Base-by-base conservation (phyloP, 2,329 filamentous ascomycete genomes). In the Alternaria incomplexa region DNA sequence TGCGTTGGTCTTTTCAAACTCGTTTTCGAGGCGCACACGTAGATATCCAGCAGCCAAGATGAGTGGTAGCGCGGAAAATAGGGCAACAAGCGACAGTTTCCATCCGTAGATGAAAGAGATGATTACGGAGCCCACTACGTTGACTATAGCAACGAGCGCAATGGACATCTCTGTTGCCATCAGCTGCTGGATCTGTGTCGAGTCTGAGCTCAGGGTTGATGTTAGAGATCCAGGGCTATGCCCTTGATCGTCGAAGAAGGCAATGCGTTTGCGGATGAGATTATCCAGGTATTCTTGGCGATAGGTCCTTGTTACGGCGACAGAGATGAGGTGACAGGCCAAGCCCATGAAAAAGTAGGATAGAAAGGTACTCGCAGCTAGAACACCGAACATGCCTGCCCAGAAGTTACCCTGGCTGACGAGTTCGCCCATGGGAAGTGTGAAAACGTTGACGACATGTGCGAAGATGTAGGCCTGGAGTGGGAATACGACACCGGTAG, bases 101-200 rank as follows among this genome's bases (percentile, higher is more conserved):
- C 92, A 94, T 2, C 90, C 90, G 74, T 90, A 93, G 5, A 85
- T 82, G 70, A 92, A 93, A 1, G 90, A 85, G 55, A 94, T 90
- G 46, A 85, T 81, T 13, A 92, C 79, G 8, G 87, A 88, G 0
- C 90, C 91, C 9, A 88, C 70, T 4, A 94, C 79, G 52, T 87
- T 90, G 73, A 92, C 90, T 22, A 90, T 73, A 9, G 89, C 88
- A 20, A 89, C 86, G 66, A 91, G 84, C 2, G 88, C 83, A 51
- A 85, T 61, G 4, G 70, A 85, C 84, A 90, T 87, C 72, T 90
- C 89, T 48, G 86, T 80, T 6, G 87, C 87, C 70, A 90, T 84
- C 6, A 91, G 81, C 75, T 90, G 87, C 74, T 90, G 87, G 4
- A 90, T 79, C 56, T 88, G 84, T 65, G 85, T 85, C 1, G 88